These are phyloP conservation scores for Silene noctiflora DNA, from an alignment of 179 eudicot species.

Conservation along the genomic window DNA sequence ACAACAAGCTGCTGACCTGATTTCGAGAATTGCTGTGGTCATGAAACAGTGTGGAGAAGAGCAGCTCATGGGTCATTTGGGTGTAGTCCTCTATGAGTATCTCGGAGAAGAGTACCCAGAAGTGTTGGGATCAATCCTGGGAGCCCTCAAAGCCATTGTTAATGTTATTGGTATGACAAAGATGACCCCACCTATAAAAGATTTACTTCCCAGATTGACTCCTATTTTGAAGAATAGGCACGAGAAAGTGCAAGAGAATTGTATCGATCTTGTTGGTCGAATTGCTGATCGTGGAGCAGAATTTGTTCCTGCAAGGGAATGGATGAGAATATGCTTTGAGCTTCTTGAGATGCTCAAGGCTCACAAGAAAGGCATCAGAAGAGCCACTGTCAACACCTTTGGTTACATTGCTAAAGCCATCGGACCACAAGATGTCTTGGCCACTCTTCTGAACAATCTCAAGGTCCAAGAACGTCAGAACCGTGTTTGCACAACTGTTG, in stretches of 20 bases:
- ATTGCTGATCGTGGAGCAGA: slow-evolving; percentile 97
- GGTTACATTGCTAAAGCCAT: slow-evolving; percentile 95
- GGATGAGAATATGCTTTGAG: slow-evolving; percentile 97
- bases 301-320: slow-evolving; percentile 89
- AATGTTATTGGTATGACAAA: slow-evolving; percentile 96
- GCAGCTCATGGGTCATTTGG: slow-evolving; percentile 96
- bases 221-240: slow-evolving; percentile 91
- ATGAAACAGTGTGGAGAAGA: slow-evolving; percentile 98
- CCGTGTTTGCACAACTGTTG: slow-evolving; percentile 95
- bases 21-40: slow-evolving; percentile 82
- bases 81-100: slow-evolving; percentile 87
- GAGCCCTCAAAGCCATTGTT: slow-evolving; percentile 87
- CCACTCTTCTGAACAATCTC: slow-evolving; percentile 75
- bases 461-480: slow-evolving; percentile 94
- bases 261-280: slow-evolving; percentile 89
- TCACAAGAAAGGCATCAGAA: slow-evolving; percentile 87
- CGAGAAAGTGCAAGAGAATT: slow-evolving; percentile 91
- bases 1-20: slow-evolving; percentile 93
- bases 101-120: slow-evolving; percentile 93
- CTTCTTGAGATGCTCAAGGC: slow-evolving; percentile 96
- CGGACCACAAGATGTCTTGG: slow-evolving; percentile 90
- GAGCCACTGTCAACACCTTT: slow-evolving; percentile 91
- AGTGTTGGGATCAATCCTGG: slow-evolving; percentile 85
- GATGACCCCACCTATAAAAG: slow-evolving; percentile 96
- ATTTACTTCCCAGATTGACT: slow-evolving; percentile 76